A percentile compares a stretch with the other conserved stretches of the same genome.
These are phyloP conservation scores for Tuctoria greenei DNA, from an alignment of 176 grass and related monocot genomes.

Conservation along the genomic window DNA sequence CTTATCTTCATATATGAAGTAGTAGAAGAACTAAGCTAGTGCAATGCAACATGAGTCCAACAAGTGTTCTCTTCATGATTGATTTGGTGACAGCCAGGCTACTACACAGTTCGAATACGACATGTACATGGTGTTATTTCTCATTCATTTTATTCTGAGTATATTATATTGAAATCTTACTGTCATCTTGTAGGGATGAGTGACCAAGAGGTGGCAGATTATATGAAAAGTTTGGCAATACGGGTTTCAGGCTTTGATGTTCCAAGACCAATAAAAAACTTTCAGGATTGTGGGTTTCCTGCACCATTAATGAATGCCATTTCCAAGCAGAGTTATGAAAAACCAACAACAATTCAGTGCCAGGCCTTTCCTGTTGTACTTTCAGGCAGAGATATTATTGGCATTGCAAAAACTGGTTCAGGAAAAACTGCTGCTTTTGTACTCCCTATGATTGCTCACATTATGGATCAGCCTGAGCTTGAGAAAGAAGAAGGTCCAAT, in stretches of 20 bases:
- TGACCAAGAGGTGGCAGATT: slow-evolving; percentile 71
- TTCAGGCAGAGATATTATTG: slow-evolving; percentile 96
- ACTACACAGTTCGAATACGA: background rate
- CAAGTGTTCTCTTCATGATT: slow-evolving; percentile 22
- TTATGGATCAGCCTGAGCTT: slow-evolving; percentile 99
- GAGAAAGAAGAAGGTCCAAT: slow-evolving; percentile 95
- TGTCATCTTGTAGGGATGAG: slow-evolving; percentile 69
- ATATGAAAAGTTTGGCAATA: slow-evolving; percentile 87
- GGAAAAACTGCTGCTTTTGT: slow-evolving; percentile 98
- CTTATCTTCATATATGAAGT: background rate
- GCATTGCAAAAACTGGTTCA: slow-evolving; percentile 99
- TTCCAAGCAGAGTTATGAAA: slow-evolving; percentile 91
- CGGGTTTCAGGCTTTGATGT: slow-evolving; percentile 93
- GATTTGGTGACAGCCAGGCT: background rate
- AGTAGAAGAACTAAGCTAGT: background rate
- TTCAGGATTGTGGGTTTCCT: slow-evolving; percentile 86
- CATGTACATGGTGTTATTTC: slow-evolving; percentile 20
- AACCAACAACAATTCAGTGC: slow-evolving; percentile 94
- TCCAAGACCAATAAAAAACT: slow-evolving; percentile 74
- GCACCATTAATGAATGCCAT: slow-evolving; percentile 81
- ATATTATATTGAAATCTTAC: slow-evolving; percentile 20
- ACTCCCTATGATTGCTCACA: slow-evolving; percentile 97
- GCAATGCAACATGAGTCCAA: background rate
- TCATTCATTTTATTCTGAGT: slow-evolving; percentile 30
- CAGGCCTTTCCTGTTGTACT: slow-evolving; percentile 89